Percentiles rank a stretch among this genome's conserved stretches.
Evolutionary conservation across 1,139 yeast species (phyloP).

Genomic region (Candida sanyaensis): DNA sequence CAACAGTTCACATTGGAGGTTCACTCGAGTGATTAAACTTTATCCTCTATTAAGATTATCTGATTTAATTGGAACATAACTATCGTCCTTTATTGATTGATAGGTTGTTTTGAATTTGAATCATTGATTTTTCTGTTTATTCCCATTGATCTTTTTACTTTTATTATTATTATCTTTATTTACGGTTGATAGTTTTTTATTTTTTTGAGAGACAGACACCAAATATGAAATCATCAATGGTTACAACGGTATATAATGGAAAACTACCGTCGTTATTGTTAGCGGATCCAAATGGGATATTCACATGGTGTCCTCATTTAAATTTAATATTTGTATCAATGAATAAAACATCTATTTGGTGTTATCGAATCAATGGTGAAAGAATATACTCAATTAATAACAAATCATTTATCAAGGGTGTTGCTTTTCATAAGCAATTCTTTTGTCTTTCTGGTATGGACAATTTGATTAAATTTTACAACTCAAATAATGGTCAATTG

Average conservation of each 20-base stretch:
- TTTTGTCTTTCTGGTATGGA: constrained; percentile 51
- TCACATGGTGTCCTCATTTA: constrained; percentile 60
- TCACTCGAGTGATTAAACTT: too few species aligned
- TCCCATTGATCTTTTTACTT: too few species aligned
- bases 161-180: too few species aligned
- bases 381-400: constrained; percentile 52
- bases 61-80: too few species aligned
- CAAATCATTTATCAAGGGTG: constrained; percentile 32
- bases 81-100: too few species aligned
- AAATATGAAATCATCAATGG: constrained; percentile 2
- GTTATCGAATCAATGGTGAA: constrained; percentile 57
- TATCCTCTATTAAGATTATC: too few species aligned
- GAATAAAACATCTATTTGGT: constrained; percentile 50
- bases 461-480: constrained; percentile 46
- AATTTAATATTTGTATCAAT: constrained; percentile 53
- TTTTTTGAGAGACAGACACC: too few species aligned
- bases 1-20: too few species aligned
- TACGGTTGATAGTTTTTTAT: too few species aligned
- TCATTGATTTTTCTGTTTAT: too few species aligned
- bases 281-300: constrained; percentile 18
- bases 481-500: constrained; percentile 49
- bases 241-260: constrained; percentile 9
- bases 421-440: constrained; percentile 35
- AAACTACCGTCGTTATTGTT: constrained; percentile 9
- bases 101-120: too few species aligned